These are phyloP conservation scores for Chlorella sp. DNA, from an alignment of 139 green algal genomes.

Conservation along the genomic window DNA sequence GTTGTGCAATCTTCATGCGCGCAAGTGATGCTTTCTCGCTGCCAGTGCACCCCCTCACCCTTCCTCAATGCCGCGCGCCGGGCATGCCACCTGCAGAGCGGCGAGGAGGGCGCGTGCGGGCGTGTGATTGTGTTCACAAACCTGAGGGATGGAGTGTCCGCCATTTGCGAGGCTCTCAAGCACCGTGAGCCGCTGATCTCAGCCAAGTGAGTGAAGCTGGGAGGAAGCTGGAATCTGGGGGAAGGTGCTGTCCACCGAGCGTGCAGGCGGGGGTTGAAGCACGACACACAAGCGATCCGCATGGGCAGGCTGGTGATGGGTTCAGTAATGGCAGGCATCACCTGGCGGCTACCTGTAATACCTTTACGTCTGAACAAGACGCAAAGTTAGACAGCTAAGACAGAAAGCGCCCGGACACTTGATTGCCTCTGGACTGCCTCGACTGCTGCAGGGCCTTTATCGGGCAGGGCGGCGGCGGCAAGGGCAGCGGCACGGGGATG, in stretches of 20 bases:
- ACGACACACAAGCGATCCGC: too few relatives aligned
- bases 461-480: slow-evolving; percentile 73
- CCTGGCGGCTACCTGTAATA: too few relatives aligned
- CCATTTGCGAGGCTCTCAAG: slow-evolving; percentile 73
- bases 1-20: too few relatives aligned
- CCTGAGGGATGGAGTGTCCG: slow-evolving; percentile 74
- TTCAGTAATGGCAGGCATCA: too few relatives aligned
- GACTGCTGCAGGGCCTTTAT: slow-evolving; percentile 77
- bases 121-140: slow-evolving; percentile 58
- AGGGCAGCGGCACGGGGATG: slow-evolving; percentile 4
- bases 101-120: neutral
- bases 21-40: neutral
- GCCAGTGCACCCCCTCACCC: neutral
- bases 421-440: neutral
- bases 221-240: too few relatives aligned
- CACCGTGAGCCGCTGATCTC: slow-evolving; percentile 60
- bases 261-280: too few relatives aligned
- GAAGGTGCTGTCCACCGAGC: too few relatives aligned
- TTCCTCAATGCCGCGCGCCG: neutral
- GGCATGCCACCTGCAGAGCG: neutral
- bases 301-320: neutral
- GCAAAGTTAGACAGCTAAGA: too few relatives aligned
- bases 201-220: slow-evolving; percentile 48
- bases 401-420: too few relatives aligned
- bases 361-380: too few relatives aligned